Conservation (phyloP, 176 grass and related monocot species). For the Raddia distichophylla region DNA sequence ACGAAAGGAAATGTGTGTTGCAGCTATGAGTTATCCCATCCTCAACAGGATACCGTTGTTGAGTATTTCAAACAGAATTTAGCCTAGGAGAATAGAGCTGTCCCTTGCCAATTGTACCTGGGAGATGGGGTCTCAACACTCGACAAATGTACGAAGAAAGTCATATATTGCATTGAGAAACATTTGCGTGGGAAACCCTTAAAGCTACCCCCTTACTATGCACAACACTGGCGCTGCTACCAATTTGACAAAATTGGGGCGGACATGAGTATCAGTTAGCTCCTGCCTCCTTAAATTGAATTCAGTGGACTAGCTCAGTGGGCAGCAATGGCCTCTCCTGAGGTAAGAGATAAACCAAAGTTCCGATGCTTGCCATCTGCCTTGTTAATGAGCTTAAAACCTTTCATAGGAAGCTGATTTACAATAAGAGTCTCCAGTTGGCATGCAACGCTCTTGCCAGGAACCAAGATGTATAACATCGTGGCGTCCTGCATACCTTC, state of each 20-base stretch:
- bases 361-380: slow-evolving; percentile 93
- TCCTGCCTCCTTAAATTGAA: slow-evolving; percentile 50
- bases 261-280: slow-evolving; percentile 34
- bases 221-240: slow-evolving; percentile 38
- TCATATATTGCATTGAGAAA: background rate
- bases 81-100: no score
- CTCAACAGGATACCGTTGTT: no score
- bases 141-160: background rate
- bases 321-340: slow-evolving; percentile 48
- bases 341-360: slow-evolving; percentile 56
- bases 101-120: no score
- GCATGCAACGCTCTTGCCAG: slow-evolving; percentile 89
- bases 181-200: slow-evolving; percentile 1
- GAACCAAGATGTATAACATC: slow-evolving; percentile 69
- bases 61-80: no score
- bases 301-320: slow-evolving; percentile 23
- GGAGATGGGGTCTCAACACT: background rate
- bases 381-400: slow-evolving; percentile 79
- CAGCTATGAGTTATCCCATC: no score
- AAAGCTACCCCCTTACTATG: slow-evolving; percentile 28
- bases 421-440: slow-evolving; percentile 95
- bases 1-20: no score
- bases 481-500: slow-evolving; percentile 76
- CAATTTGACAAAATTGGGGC: slow-evolving; percentile 67
- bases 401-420: slow-evolving; percentile 76